Conservation (phyloP, 495 filamentous ascomycete species). For the Hamigera avellanea region DNA sequence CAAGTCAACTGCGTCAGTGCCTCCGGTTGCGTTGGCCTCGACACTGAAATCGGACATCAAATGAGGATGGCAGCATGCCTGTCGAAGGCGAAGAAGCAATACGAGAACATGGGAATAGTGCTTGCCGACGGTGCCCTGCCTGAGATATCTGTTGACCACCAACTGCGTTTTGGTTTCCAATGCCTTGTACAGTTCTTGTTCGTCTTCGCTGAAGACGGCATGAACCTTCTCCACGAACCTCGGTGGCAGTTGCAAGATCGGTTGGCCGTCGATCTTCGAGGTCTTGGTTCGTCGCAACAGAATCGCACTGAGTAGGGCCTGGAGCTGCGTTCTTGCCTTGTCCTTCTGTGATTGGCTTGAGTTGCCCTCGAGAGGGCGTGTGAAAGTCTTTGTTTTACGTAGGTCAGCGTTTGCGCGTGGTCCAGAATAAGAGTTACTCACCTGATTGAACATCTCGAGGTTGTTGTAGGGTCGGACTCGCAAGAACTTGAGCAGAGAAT, state of each 20-base stretch:
- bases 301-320: constrained; percentile 71
- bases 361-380: constrained; percentile 38
- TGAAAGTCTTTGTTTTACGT: constrained; percentile 34
- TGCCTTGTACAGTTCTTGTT: constrained; percentile 57
- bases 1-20: constrained; percentile 51
- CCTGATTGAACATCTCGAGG: constrained; percentile 46
- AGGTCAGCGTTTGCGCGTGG: constrained; percentile 10
- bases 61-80: constrained; percentile 88
- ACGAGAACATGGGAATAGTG: constrained; percentile 81
- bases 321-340: constrained; percentile 58
- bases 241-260: constrained; percentile 63
- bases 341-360: constrained; percentile 16
- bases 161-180: constrained; percentile 57
- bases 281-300: constrained; percentile 78
- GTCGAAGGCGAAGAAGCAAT: constrained; percentile 69
- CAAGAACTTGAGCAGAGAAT: constrained; percentile 71
- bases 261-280: constrained; percentile 73
- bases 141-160: constrained; percentile 68
- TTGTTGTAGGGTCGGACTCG: constrained; percentile 70
- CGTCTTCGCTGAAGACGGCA: constrained; percentile 64
- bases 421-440: constrained; percentile 20
- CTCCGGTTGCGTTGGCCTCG: constrained; percentile 32
- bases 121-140: constrained; percentile 55
- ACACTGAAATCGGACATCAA: constrained; percentile 66
- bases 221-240: constrained; percentile 55